Conservation (phyloP, 768 basidiomycete species). For the Coprinopsis cinerea region DNA sequence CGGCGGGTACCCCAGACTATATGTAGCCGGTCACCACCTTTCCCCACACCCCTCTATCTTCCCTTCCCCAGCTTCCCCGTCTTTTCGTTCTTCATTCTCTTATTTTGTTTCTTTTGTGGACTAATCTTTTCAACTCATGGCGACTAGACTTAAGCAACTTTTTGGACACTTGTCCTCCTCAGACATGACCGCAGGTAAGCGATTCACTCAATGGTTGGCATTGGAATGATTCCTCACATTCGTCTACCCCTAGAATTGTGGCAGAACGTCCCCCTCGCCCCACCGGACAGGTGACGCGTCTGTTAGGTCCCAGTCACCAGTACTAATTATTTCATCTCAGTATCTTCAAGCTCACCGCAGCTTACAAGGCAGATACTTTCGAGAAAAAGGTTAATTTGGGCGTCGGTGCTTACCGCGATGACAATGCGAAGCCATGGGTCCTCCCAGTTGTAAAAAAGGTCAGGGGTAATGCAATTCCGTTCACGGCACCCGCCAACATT, state of each 20-base stretch:
- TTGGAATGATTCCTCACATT: conserved; percentile 10
- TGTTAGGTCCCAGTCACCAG: neutral
- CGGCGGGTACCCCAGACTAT: neutral
- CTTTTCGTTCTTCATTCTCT: neutral
- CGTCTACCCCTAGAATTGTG: conserved; percentile 50
- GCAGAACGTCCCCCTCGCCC: conserved; percentile 74
- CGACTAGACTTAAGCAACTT: conserved; percentile 56
- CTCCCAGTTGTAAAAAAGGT: conserved; percentile 90
- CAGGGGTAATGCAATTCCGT: conserved; percentile 6
- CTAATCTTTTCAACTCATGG: conserved; percentile 30
- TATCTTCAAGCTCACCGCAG: conserved; percentile 87
- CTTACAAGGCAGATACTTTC: conserved; percentile 76
- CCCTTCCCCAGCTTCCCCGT: neutral
- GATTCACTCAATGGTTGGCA: neutral
- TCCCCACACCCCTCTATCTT: neutral
- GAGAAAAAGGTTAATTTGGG: conserved; percentile 85
- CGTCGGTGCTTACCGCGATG: conserved; percentile 89
- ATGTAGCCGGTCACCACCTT: neutral
- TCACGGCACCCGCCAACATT: neutral
- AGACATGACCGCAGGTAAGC: conserved; percentile 53
- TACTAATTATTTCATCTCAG: conserved; percentile 30
- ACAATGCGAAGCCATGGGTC: conserved; percentile 85
- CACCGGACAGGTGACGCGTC: conserved; percentile 68
- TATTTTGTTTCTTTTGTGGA: neutral
- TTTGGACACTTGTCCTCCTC: conserved; percentile 42